Percentiles rank a stretch among this genome's conserved stretches.
These are phyloP conservation scores for Solanum virginianum DNA, from an alignment of 257 asterid species.

Conservation along the genomic window DNA sequence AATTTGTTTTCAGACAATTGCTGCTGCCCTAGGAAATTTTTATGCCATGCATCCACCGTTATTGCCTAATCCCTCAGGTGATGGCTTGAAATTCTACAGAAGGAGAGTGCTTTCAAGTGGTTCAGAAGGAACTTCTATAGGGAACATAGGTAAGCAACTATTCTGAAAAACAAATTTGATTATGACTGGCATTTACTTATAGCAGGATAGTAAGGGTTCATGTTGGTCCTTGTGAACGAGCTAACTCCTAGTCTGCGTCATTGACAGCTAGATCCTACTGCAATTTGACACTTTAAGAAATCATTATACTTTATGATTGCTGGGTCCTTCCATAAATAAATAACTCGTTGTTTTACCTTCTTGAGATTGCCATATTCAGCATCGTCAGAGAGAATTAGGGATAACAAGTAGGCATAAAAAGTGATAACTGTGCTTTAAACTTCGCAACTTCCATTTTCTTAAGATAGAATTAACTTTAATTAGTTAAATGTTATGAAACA, in stretches of 20 bases:
- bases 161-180: background rate
- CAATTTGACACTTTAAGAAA: background rate
- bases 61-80: constrained; percentile 86
- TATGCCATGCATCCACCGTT: constrained; percentile 92
- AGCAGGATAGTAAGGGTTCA: background rate
- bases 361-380: background rate
- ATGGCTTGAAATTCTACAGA: constrained; percentile 64
- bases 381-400: background rate
- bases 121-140: constrained; percentile 7
- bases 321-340: background rate
- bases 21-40: constrained; percentile 89
- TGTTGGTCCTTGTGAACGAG: background rate
- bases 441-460: background rate
- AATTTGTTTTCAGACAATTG: constrained; percentile 75
- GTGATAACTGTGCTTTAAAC: background rate
- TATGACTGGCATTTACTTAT: background rate
- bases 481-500: background rate
- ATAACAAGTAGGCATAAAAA: background rate
- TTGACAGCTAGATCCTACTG: background rate
- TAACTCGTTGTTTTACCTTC: background rate
- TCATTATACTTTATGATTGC: background rate
- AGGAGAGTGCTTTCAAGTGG: constrained; percentile 22
- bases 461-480: background rate
- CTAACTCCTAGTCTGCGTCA: background rate
- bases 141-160: background rate